phyloP scores from a whole-genome alignment of 306 rosid genomes.

The Acacia confusa region DNA sequence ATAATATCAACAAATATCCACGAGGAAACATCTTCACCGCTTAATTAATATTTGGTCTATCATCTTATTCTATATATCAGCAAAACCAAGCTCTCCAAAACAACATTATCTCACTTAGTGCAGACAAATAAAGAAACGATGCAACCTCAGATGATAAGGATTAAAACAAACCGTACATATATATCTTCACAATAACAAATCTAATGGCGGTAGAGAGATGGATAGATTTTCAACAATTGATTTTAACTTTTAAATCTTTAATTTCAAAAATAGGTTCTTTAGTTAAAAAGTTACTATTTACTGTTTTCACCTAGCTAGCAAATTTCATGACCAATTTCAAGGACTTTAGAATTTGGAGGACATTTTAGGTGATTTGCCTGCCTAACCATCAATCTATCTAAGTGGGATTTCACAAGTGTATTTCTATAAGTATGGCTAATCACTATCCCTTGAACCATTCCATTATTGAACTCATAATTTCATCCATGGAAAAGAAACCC shows the following conservation, averaged over 20 bases:
- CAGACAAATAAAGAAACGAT: background rate
- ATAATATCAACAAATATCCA: background rate
- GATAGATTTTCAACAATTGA: background rate
- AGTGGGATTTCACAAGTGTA: background rate
- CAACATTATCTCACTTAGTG: background rate
- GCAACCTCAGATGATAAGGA: background rate
- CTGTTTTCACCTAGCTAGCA: background rate
- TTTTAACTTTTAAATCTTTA: background rate
- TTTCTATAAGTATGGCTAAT: background rate
- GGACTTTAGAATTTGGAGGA: background rate
- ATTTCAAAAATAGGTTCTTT: background rate
- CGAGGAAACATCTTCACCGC: background rate
- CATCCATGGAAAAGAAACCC: background rate
- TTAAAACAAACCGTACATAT: background rate
- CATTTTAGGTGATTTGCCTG: background rate
- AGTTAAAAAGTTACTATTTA: background rate
- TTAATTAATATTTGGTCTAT: background rate
- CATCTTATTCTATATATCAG: background rate
- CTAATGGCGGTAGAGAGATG: too few species aligned
- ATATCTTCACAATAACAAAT: background rate
- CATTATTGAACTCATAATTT: constrained; percentile 7
- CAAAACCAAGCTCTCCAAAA: background rate
- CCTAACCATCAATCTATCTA: background rate
- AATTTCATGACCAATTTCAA: background rate
- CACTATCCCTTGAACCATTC: constrained; percentile 25